Conservation (phyloP, 2,329 filamentous ascomycete genomes). For the Apiospora arundinis region DNA sequence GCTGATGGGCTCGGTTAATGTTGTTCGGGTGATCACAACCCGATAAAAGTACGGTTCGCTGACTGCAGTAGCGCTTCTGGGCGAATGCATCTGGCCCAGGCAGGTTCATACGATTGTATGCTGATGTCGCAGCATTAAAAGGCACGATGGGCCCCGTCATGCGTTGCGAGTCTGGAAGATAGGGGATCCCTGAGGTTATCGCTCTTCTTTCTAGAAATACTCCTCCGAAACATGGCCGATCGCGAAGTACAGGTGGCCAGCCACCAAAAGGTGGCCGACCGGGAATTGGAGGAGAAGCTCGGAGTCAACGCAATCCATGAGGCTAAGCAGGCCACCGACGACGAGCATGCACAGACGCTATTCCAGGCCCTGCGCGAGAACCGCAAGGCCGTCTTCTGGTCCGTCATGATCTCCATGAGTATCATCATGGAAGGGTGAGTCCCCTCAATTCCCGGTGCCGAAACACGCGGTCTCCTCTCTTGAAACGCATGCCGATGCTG, state of each 20-base stretch:
- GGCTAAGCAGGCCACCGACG: conserved; percentile 39
- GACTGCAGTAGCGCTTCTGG: not conserved
- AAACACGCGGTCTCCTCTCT: no score
- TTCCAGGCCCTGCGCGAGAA: conserved; percentile 37
- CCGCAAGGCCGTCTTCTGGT: conserved; percentile 39
- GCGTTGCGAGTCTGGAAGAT: no score
- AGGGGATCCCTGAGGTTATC: no score
- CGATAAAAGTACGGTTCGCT: not conserved
- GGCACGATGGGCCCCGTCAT: not conserved
- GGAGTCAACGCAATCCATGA: conserved; percentile 36
- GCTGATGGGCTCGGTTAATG: not conserved
- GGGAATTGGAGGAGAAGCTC: conserved; percentile 38
- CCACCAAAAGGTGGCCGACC: conserved; percentile 38
- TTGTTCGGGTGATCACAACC: not conserved
- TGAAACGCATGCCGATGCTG: no score
- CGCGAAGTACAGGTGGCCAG: conserved; percentile 27
- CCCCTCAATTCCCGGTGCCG: no score
- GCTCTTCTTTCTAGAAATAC: no score
- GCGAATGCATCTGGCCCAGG: not conserved
- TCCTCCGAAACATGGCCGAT: conserved; percentile 30
- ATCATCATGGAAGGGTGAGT: conserved; percentile 43
- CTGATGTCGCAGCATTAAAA: not conserved
- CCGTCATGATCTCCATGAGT: conserved; percentile 39
- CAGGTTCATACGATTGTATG: not conserved
- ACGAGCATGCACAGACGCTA: conserved; percentile 40